Base-by-base conservation (phyloP, 1,284 basidiomycete genomes). In the Cutaneotrichosporon mucoides region DNA sequence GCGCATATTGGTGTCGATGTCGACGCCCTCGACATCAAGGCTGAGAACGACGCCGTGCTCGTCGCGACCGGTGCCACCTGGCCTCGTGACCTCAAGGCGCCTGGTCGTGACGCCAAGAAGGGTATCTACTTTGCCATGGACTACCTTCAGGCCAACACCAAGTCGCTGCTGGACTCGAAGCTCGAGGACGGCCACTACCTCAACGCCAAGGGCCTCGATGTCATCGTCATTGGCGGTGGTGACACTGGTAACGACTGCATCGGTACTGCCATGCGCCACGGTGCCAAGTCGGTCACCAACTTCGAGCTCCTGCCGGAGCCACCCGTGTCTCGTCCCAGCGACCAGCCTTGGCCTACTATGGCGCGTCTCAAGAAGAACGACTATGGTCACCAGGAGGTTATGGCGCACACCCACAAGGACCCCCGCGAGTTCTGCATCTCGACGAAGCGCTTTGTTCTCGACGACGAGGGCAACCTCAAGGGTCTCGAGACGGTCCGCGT, bases 101-200 rank as follows among this genome's bases (percentile, higher is more conserved):
- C 89, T 9, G 88, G 89, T 76, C 85, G 93, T 50, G 84, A 88
- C 43, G 57, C 52, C 5, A 84, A 83, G n/a, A 85, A 91, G 66
- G 93, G 92, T 42, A 87, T 97, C 68, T 89, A 95, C 79, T 93
- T 93, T 67, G 92, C 92, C n/a, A 94, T 94, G 92, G 89, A 92
- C 67, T 94, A 83, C 79, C 82, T 96, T n/a, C 67, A 70, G 60
- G 77, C 89, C 68, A 95, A 95, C 77, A 94, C 92, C 10, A 86
- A 88, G 73, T 89, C 89, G 4, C 83, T 95, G 6, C 82, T 95
- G 60, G 89, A 94, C 73, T 89, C 89, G 5, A 83, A 87, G 66
- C 82, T 90, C 48, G 80, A 86, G 72, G 84, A 94, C 66, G 82
- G 81, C 35, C 58, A 67, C 13, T 95, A 91, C 79, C 90, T 96